Conservation (phyloP, 495 filamentous ascomycete genomes). For the Talaromyces nanjingensis region DNA sequence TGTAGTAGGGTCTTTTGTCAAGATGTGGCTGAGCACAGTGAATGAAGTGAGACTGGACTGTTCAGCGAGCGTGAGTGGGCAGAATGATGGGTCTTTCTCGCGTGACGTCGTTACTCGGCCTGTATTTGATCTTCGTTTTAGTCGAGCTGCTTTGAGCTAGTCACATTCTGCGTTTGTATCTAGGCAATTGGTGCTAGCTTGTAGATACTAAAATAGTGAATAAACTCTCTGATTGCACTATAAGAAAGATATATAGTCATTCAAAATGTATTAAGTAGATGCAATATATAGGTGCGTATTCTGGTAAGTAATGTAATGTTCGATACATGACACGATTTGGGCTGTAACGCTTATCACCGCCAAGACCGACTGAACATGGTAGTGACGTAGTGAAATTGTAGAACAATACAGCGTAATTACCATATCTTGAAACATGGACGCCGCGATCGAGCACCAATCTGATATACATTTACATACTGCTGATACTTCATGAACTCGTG, state of each 20-base stretch:
- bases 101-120: slow-evolving; percentile 37
- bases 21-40: background rate
- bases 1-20: background rate
- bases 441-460: background rate
- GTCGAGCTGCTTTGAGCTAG: background rate
- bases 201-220: too few relatives aligned
- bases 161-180: background rate
- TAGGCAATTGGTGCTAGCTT: too few relatives aligned
- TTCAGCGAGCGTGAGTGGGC: background rate
- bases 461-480: background rate
- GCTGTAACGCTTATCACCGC: background rate
- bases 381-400: background rate
- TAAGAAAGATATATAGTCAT: background rate
- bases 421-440: background rate
- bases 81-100: slow-evolving; percentile 17
- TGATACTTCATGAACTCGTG: background rate
- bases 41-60: background rate
- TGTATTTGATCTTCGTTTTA: background rate
- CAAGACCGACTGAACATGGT: background rate
- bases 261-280: background rate
- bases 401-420: background rate
- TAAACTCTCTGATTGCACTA: background rate
- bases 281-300: background rate
- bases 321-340: background rate
- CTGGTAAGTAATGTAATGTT: background rate